phyloP scores from a whole-genome alignment of 441 rosid species.

The Populus trichocarpa region DNA sequence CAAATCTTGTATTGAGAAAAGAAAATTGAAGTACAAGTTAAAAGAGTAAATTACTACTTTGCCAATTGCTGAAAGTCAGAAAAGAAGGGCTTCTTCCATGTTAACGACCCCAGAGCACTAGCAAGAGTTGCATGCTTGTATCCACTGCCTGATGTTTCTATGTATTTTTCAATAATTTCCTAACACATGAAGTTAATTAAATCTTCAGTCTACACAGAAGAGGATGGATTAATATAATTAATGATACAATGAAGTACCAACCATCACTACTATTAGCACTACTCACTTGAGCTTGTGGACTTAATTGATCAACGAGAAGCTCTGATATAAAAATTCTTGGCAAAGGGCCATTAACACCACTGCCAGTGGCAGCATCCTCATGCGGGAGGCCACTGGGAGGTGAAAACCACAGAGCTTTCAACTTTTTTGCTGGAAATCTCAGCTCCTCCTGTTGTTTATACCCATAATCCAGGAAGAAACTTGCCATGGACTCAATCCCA shows the following conservation, averaged over 20 bases:
- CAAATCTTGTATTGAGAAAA: not conserved
- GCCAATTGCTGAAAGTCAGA: slow-evolving; percentile 82
- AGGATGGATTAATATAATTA: not conserved
- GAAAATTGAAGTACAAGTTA: not conserved
- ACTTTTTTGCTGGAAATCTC: slow-evolving; percentile 85
- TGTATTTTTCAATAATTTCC: slow-evolving; percentile 75
- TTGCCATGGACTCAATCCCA: slow-evolving; percentile 79
- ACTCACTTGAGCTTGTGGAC: slow-evolving; percentile 67
- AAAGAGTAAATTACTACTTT: slow-evolving; percentile 36
- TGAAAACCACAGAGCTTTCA: slow-evolving; percentile 91
- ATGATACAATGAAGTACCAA: not conserved
- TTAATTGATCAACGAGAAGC: slow-evolving; percentile 80
- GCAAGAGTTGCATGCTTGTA: slow-evolving; percentile 70
- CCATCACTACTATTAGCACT: not conserved
- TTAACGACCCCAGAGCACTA: slow-evolving; percentile 73
- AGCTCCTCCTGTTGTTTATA: slow-evolving; percentile 71
- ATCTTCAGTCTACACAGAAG: not conserved
- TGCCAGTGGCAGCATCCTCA: slow-evolving; percentile 34
- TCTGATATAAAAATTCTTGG: slow-evolving; percentile 91
- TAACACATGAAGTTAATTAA: slow-evolving; percentile 16
- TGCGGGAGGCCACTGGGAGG: slow-evolving; percentile 50
- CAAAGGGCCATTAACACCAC: slow-evolving; percentile 66
- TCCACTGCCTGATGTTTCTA: slow-evolving; percentile 49
- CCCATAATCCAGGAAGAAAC: slow-evolving; percentile 77
- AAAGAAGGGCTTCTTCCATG: slow-evolving; percentile 71